phyloP scores from a whole-genome alignment of 2,329 filamentous ascomycete genomes.

The Madurella mycetomatis region DNA sequence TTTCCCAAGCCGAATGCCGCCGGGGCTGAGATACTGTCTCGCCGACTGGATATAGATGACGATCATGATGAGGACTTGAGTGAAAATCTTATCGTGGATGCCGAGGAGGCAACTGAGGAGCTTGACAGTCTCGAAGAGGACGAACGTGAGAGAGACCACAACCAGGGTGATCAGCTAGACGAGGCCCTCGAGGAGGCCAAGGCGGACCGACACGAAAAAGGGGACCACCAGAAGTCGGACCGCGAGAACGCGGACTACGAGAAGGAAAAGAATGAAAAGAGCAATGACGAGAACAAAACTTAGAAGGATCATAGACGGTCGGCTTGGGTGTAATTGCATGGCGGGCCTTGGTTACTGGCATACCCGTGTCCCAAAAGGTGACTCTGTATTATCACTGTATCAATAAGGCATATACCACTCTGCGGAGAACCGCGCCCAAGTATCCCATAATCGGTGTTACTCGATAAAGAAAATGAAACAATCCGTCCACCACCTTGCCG shows the following conservation, averaged over 20 bases:
- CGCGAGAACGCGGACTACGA: background rate
- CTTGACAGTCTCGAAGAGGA: background rate
- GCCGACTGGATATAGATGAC: background rate
- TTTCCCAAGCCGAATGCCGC: background rate
- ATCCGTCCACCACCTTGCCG: no score
- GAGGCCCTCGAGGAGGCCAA: no score
- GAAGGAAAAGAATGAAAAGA: background rate
- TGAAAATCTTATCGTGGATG: background rate
- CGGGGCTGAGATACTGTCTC: background rate
- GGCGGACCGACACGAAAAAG: no score
- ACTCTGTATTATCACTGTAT: background rate
- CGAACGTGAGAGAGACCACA: background rate
- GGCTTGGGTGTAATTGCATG: background rate
- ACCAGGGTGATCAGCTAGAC: no score
- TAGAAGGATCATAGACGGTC: background rate
- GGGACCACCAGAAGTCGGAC: background rate
- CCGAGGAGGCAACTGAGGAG: background rate
- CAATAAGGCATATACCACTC: background rate
- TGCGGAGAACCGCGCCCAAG: no score
- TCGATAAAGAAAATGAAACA: no score
- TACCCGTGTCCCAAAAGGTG: no score
- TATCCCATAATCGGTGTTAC: no score
- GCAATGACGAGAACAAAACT: background rate
- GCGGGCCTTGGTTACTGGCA: background rate
- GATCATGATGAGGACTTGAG: background rate